Conservation (phyloP, 345 rosid genomes). For the Crucihimalaya himalaica region DNA sequence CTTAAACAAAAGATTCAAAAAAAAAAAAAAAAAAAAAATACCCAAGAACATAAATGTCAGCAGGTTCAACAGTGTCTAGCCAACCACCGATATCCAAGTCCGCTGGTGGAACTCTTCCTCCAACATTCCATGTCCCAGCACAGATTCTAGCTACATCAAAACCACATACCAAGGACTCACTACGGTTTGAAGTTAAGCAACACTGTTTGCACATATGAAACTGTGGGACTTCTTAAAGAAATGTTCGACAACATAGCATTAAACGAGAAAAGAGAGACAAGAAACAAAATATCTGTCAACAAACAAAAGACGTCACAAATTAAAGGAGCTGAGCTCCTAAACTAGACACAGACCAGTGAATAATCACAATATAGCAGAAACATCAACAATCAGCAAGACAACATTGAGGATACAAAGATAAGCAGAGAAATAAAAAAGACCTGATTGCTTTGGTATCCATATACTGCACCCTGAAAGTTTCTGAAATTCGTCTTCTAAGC, state of each 20-base stretch:
- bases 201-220: slow-evolving; percentile 12
- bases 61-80: slow-evolving; percentile 68
- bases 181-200: background rate
- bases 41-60: slow-evolving; percentile 85
- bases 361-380: background rate
- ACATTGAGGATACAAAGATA: slow-evolving; percentile 10
- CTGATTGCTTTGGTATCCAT: slow-evolving; percentile 78
- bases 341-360: background rate
- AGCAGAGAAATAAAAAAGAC: slow-evolving; percentile 39
- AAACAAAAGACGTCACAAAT: too few species aligned
- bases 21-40: slow-evolving; percentile 8
- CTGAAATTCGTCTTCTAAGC: slow-evolving; percentile 75
- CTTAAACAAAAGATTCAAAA: background rate
- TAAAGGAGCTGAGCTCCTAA: too few species aligned
- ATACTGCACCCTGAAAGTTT: slow-evolving; percentile 81
- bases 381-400: background rate
- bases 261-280: background rate
- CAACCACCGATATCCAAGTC: slow-evolving; percentile 81
- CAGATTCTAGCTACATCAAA: slow-evolving; percentile 50
- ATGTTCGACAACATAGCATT: background rate
- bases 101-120: slow-evolving; percentile 64
- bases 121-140: slow-evolving; percentile 87
- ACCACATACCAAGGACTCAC: slow-evolving; percentile 24
- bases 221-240: background rate
- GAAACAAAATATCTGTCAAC: background rate